Evolutionary conservation across 1,284 basidiomycete genomes (phyloP).

Genomic region (Rhodotorula sp.): DNA sequence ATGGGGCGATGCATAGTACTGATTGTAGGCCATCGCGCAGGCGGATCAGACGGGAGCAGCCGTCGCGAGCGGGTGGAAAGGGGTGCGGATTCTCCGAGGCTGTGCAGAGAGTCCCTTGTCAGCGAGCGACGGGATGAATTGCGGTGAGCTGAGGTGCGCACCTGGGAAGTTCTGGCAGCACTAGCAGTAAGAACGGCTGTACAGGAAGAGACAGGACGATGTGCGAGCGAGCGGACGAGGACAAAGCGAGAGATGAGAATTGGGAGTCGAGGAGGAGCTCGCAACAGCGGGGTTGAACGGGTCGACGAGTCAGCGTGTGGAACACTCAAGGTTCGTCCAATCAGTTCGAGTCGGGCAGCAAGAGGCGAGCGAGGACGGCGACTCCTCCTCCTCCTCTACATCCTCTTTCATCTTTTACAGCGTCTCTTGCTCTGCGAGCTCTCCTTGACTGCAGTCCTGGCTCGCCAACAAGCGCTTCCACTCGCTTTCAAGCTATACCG

Average conservation of each 20-base stretch:
- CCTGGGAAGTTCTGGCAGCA: too few relatives aligned
- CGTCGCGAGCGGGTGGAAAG: neutral
- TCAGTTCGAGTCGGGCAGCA: neutral
- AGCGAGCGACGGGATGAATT: neutral
- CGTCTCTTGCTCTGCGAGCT: neutral
- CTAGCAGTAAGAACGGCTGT: too few relatives aligned
- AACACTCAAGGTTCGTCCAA: too few relatives aligned
- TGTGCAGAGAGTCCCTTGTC: neutral
- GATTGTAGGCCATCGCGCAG: constrained; percentile 10
- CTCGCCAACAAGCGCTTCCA: neutral
- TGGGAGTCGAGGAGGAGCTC: too few relatives aligned
- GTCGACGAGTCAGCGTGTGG: neutral
- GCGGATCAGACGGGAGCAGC: neutral
- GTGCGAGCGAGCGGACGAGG: too few relatives aligned
- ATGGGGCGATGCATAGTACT: neutral
- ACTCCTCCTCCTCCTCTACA: neutral
- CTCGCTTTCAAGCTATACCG: constrained; percentile 15
- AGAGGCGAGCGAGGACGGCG: neutral
- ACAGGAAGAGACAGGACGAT: too few relatives aligned
- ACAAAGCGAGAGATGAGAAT: too few relatives aligned
- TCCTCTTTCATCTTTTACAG: neutral
- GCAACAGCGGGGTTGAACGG: too few relatives aligned
- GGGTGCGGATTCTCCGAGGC: neutral
- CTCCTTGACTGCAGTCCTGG: neutral
- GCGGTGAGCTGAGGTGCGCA: too few relatives aligned